Evolutionary conservation across 345 rosid genomes (phyloP).

Genomic region (Salix purpurea): DNA sequence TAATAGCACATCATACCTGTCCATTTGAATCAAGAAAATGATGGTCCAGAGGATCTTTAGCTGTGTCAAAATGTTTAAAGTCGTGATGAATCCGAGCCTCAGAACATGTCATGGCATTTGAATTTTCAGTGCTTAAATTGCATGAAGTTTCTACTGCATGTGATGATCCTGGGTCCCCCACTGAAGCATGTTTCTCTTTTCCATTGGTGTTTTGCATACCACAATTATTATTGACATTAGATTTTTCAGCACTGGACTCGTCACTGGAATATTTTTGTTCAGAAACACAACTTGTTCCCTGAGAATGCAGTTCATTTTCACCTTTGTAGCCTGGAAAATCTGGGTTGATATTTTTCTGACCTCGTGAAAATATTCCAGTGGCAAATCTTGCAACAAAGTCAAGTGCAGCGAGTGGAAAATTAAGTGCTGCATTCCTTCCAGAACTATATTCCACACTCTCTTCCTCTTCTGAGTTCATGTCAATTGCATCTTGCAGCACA

Average conservation of each 20-base stretch:
- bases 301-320: slow-evolving; percentile 40
- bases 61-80: slow-evolving; percentile 73
- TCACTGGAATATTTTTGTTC: slow-evolving; percentile 36
- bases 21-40: slow-evolving; percentile 58
- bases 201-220: slow-evolving; percentile 30
- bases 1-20: slow-evolving; percentile 43
- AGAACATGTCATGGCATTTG: slow-evolving; percentile 27
- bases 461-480: slow-evolving; percentile 40
- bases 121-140: slow-evolving; percentile 34
- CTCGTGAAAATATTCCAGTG: slow-evolving; percentile 74
- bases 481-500: slow-evolving; percentile 31
- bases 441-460: slow-evolving; percentile 36
- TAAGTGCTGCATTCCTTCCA: slow-evolving; percentile 65
- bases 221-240: slow-evolving; percentile 29
- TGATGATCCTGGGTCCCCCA: slow-evolving; percentile 28
- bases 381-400: slow-evolving; percentile 83
- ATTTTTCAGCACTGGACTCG: slow-evolving; percentile 43
- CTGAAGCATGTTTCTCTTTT: slow-evolving; percentile 25
- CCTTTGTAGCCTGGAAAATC: slow-evolving; percentile 38
- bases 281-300: slow-evolving; percentile 23
- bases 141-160: slow-evolving; percentile 30
- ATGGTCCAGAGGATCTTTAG: slow-evolving; percentile 80
- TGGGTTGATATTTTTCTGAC: slow-evolving; percentile 49
- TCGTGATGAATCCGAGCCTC: slow-evolving; percentile 35
- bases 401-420: slow-evolving; percentile 84